Conservation (phyloP, 805 yeast species). For the Candida anglica region DNA sequence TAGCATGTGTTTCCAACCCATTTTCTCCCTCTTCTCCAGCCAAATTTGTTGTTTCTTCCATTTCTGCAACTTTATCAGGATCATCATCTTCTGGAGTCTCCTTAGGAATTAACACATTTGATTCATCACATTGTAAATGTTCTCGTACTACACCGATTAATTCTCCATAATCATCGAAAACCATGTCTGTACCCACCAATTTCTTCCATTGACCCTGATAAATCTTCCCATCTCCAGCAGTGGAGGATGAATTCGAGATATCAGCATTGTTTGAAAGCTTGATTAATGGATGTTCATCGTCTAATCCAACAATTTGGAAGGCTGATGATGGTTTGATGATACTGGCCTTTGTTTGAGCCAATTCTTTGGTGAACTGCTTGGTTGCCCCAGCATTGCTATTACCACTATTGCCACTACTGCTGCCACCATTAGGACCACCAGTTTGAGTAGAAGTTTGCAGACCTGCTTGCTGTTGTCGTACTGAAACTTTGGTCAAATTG, state of each 20-base stretch:
- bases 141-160: slow-evolving; percentile 36
- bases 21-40: slow-evolving; percentile 10
- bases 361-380: slow-evolving; percentile 21
- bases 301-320: slow-evolving; percentile 34
- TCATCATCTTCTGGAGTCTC: slow-evolving; percentile 16
- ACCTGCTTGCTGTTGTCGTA: slow-evolving; percentile 1
- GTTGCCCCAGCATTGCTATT: neutral
- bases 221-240: slow-evolving; percentile 38
- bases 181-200: slow-evolving; percentile 69
- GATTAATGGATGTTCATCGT: slow-evolving; percentile 29
- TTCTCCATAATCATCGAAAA: slow-evolving; percentile 42
- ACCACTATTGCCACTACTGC: neutral
- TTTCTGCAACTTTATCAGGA: too few relatives aligned
- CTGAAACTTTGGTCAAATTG: slow-evolving; percentile 2
- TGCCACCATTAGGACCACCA: neutral
- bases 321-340: slow-evolving; percentile 38
- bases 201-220: slow-evolving; percentile 76
- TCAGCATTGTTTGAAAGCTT: slow-evolving; percentile 31
- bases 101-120: slow-evolving; percentile 18
- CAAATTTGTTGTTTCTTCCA: slow-evolving; percentile 7
- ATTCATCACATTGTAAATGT: slow-evolving; percentile 29
- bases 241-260: slow-evolving; percentile 6
- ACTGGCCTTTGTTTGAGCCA: slow-evolving; percentile 10
- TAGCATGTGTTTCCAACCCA: slow-evolving; percentile 1
- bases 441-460: too few relatives aligned